phyloP scores from a whole-genome alignment of 2,329 filamentous ascomycete genomes.

The Sodiomyces alkalinus region DNA sequence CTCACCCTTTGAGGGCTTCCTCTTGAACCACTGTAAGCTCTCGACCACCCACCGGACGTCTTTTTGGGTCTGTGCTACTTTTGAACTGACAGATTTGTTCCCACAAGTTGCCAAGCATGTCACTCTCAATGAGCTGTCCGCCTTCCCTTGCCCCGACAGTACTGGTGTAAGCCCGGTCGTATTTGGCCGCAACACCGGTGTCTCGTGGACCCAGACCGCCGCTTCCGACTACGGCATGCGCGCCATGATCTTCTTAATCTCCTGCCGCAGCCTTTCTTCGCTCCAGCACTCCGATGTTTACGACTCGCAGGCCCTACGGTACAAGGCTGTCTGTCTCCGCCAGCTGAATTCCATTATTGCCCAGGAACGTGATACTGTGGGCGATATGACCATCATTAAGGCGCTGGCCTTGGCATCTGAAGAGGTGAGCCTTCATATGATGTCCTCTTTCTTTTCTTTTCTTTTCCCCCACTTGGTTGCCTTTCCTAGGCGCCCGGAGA shows the following conservation, averaged over 20 bases:
- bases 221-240: conserved; percentile 10
- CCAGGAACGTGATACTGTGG: conserved; percentile 3
- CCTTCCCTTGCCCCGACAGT: not conserved
- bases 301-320: conserved; percentile 2
- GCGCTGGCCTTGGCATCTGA: conserved; percentile 8
- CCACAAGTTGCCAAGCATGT: conserved; percentile 1
- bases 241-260: conserved; percentile 7
- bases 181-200: conserved; percentile 1
- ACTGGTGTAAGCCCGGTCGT: too few relatives aligned
- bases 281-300: conserved; percentile 4
- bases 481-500: too few relatives aligned
- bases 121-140: conserved; percentile 1
- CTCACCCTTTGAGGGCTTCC: conserved; percentile 2
- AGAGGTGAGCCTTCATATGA: conserved; percentile 1
- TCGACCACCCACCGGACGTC: too few relatives aligned
- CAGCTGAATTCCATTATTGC: conserved; percentile 4
- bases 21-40: conserved; percentile 4
- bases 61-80: not conserved
- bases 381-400: conserved; percentile 10
- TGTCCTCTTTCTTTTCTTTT: not conserved
- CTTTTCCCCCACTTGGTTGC: too few relatives aligned
- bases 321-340: conserved; percentile 7
- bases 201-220: conserved; percentile 9
- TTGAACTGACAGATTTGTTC: not conserved
- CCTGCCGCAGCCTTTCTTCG: conserved; percentile 7